A percentile compares a stretch with the other conserved stretches of the same genome.
Evolutionary conservation across 192 early-diverging fungal species (phyloP).

Genomic region (Coemansia sp.): DNA sequence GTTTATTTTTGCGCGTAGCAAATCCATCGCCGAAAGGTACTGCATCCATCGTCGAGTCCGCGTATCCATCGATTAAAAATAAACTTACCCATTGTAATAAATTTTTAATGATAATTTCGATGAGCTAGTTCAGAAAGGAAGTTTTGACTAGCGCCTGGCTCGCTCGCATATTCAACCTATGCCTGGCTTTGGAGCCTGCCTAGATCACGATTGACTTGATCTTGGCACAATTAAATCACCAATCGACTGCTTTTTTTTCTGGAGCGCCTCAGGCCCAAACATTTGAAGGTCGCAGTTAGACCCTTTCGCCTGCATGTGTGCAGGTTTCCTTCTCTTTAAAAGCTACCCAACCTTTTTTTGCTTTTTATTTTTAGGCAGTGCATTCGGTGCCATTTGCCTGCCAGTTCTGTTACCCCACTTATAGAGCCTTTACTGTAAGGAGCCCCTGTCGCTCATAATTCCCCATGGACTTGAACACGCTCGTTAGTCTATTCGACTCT

Average conservation of each 20-base stretch:
- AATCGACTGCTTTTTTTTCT: not conserved
- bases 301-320: not conserved
- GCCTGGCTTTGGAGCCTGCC: not conserved
- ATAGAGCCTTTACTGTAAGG: not conserved
- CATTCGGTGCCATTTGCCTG: conserved; percentile 1
- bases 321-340: not conserved
- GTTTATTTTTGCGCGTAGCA: not conserved
- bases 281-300: not conserved
- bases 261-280: not conserved
- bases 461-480: conserved; percentile 39
- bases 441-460: not conserved
- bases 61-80: not conserved
- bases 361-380: conserved; percentile 6
- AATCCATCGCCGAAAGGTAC: conserved; percentile 2
- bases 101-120: conserved; percentile 15
- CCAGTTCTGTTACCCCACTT: not conserved
- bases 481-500: conserved; percentile 67
- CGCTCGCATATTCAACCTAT: not conserved
- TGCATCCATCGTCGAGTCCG: conserved; percentile 15
- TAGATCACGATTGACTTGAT: not conserved
- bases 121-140: conserved; percentile 3
- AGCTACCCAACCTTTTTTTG: not conserved
- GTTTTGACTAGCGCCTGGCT: conserved; percentile 6
- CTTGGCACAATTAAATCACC: not conserved
- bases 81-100: conserved; percentile 14